Base-by-base conservation (phyloP, 2,329 filamentous ascomycete species). In the Gnomoniopsis smithogilvyi region DNA sequence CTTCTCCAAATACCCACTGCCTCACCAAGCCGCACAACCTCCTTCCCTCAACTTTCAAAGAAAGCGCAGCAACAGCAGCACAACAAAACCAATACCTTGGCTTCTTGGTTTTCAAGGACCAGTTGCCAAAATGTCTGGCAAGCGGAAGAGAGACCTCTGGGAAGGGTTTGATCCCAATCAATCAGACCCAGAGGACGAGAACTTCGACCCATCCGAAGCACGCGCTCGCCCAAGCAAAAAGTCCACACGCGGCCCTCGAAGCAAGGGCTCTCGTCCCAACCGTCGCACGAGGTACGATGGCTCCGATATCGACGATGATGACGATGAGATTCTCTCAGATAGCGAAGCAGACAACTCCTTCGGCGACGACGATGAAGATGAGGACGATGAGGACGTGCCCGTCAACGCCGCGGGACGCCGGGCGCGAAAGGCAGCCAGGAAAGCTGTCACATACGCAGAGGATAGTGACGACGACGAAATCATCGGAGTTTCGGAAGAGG, bases 161-260 rank as follows among this genome's bases (percentile, higher is more conserved):
- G 80, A 84, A 63, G 77, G 78, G 56, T 88, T 88, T 65, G 86
- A 89, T 70, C 84, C 83, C 3, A 88, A 87, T 69, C 82, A 85
- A 68, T 88, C 86, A 53, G 86, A 89, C 65, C 78, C 86, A 2
- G 81, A 85, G 52, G 86, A 89, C 67, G 84, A 85, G 64, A 87
- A 87, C 69, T 89, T 88, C 67, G 81, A 86, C 59, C 85, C 85
- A 17, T 63, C 70, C 22, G 77, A 80, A 64, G 76, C 73, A 26
- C 73, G 74, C 33, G 74, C 79, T 17, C 73, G 73, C 15, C 75
- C 75, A 60, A 65, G 61, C 51, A 71, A 69, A 62, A 77, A 76
- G 63, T 71, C 74, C 64, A 71, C 71, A 33, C 67, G 69, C 22
- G 33, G 46, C 14, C 30, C 60, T 24, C 69, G 75, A 33, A 70